Evolutionary conservation across 345 rosid genomes (phyloP).

Genomic region (Linum lewisii): DNA sequence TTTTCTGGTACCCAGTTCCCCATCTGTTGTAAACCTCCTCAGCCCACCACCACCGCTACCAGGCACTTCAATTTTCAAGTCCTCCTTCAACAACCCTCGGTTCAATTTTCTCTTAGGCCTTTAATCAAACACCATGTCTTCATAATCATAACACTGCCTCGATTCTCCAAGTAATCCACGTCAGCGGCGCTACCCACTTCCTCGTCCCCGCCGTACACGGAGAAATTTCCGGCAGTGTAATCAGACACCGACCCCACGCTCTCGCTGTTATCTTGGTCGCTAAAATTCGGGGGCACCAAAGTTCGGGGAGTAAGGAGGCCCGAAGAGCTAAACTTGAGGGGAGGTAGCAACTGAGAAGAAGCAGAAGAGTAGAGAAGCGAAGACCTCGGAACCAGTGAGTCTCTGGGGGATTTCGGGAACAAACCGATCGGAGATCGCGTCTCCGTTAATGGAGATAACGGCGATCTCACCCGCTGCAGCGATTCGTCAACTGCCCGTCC

Average conservation of each 20-base stretch:
- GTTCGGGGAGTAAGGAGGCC: constrained; percentile 39
- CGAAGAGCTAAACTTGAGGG: constrained; percentile 45
- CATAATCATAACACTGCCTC: constrained; percentile 14
- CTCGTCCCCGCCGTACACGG: constrained; percentile 17
- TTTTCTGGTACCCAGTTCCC: constrained; percentile 29
- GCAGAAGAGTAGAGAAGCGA: constrained; percentile 21
- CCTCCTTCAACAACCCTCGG: constrained; percentile 49
- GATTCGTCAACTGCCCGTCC: constrained; percentile 38
- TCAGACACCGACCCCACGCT: constrained; percentile 60
- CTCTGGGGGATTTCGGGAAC: constrained; percentile 37
- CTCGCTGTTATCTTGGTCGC: constrained; percentile 28
- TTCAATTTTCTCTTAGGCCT: constrained; percentile 30
- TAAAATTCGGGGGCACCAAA: constrained; percentile 26
- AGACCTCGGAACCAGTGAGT: constrained; percentile 15
- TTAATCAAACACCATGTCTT: constrained; percentile 22
- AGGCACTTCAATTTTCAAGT: constrained; percentile 64
- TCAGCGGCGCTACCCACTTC: constrained; percentile 4
- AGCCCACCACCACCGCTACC: constrained; percentile 8
- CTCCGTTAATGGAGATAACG: constrained; percentile 41
- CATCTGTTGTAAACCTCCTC: constrained; percentile 45
- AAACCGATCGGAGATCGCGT: constrained; percentile 25
- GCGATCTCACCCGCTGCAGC: constrained; percentile 38
- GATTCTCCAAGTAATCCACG: constrained; percentile 20
- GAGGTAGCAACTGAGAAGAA: constrained; percentile 47
- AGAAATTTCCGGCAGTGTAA: constrained; percentile 23